Evolutionary conservation across 768 basidiomycete genomes (phyloP).

Genomic region (Lentinula guzmanii): DNA sequence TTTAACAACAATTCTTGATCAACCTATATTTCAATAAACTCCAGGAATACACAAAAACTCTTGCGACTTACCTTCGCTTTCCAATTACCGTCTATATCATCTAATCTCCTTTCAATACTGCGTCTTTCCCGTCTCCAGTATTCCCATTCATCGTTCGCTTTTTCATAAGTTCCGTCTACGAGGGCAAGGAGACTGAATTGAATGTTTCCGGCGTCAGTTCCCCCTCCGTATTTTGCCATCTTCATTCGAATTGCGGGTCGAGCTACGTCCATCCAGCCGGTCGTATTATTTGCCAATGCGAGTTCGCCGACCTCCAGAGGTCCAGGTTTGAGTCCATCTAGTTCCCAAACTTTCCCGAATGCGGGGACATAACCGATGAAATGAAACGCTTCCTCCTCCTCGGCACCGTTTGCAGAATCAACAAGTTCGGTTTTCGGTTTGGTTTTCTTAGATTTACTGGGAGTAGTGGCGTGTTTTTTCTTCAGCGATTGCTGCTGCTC

Average conservation of each 20-base stretch:
- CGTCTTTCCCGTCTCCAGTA: constrained; percentile 41
- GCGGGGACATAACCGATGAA: constrained; percentile 63
- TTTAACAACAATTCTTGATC: constrained; percentile 26
- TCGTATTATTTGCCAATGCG: background rate
- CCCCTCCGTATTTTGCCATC: constrained; percentile 53
- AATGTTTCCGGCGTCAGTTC: constrained; percentile 36
- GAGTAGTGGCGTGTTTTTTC: constrained; percentile 33
- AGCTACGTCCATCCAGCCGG: constrained; percentile 56
- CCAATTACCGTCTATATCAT: constrained; percentile 22
- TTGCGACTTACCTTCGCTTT: constrained; percentile 25
- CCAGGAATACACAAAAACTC: background rate
- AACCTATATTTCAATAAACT: constrained; percentile 24
- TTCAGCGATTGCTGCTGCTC: constrained; percentile 9
- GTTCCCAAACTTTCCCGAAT: constrained; percentile 64
- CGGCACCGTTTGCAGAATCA: constrained; percentile 15
- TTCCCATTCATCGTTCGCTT: constrained; percentile 47
- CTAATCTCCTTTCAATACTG: constrained; percentile 39
- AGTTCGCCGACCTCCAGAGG: constrained; percentile 62
- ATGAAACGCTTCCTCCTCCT: constrained; percentile 49
- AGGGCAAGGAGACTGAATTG: constrained; percentile 59
- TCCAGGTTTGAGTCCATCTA: constrained; percentile 57
- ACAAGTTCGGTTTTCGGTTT: constrained; percentile 16
- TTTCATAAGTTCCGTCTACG: constrained; percentile 43
- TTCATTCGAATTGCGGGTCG: constrained; percentile 55
- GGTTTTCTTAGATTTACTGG: constrained; percentile 12